Conservation (phyloP, 140 eudicot species). For the Erigeron philadelphicus region DNA sequence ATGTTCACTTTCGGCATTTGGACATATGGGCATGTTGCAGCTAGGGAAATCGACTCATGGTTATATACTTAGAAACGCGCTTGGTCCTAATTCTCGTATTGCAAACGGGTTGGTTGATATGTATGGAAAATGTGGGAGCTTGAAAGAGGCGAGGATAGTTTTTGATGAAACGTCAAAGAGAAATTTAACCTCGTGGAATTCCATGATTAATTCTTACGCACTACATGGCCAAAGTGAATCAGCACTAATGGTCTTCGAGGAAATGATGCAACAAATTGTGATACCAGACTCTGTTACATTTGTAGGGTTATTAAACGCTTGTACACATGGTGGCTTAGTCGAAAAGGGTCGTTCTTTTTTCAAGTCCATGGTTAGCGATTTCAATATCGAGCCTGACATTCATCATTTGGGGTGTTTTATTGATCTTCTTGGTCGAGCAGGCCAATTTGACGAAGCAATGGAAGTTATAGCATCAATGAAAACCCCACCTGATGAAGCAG, state of each 20-base stretch:
- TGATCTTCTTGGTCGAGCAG: slow-evolving; percentile 72
- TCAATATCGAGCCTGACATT: slow-evolving; percentile 59
- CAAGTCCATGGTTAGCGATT: slow-evolving; percentile 46
- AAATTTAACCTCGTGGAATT: slow-evolving; percentile 71
- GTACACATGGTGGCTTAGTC: slow-evolving; percentile 79
- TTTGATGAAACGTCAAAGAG: slow-evolving; percentile 39
- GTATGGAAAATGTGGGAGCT: slow-evolving; percentile 93
- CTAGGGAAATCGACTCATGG: slow-evolving; percentile 71
- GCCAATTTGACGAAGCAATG: slow-evolving; percentile 63
- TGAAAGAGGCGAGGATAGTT: slow-evolving; percentile 47
- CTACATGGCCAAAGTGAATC: slow-evolving; percentile 58
- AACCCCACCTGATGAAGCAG: slow-evolving; percentile 59
- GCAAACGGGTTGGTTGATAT: slow-evolving; percentile 63
- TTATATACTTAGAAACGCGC: slow-evolving; percentile 41
- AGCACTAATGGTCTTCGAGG: slow-evolving; percentile 53
- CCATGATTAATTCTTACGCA: slow-evolving; percentile 68
- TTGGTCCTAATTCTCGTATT: slow-evolving; percentile 43
- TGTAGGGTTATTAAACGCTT: slow-evolving; percentile 64
- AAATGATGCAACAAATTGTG: slow-evolving; percentile 45
- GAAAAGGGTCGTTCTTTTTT: slow-evolving; percentile 52
- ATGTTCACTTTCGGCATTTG: slow-evolving; percentile 67
- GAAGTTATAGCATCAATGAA: slow-evolving; percentile 54
- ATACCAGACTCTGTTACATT: slow-evolving; percentile 69
- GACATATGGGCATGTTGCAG: slow-evolving; percentile 73
- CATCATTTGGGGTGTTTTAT: slow-evolving; percentile 72